Evolutionary conservation across 257 asterid genomes (phyloP).

Genomic region (Przewalskia tangutica): DNA sequence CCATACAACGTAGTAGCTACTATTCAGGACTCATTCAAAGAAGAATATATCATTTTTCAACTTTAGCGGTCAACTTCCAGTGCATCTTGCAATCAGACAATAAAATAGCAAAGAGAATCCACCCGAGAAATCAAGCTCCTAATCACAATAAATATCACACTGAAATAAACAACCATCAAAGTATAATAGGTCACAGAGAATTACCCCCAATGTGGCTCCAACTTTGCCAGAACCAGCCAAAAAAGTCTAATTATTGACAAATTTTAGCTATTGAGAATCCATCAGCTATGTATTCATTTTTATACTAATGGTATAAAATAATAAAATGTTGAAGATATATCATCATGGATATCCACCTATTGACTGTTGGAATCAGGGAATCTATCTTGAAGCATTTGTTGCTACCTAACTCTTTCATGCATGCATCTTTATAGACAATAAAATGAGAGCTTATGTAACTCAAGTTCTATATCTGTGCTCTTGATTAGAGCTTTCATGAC

Average conservation of each 20-base stretch:
- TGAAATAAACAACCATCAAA: background rate
- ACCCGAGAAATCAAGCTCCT: background rate
- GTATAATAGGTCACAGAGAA: background rate
- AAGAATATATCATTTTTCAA: background rate
- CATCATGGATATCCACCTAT: background rate
- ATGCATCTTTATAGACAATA: background rate
- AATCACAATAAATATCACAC: background rate
- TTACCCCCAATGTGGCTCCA: background rate
- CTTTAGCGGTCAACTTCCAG: background rate
- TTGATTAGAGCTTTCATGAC: background rate
- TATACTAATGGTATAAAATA: background rate
- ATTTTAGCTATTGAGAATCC: background rate
- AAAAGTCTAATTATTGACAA: background rate
- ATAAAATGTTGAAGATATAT: background rate
- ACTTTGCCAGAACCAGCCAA: background rate
- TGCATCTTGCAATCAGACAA: background rate
- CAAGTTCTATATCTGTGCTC: background rate
- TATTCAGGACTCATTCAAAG: background rate
- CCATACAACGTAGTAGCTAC: background rate
- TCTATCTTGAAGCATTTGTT: background rate
- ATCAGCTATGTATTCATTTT: background rate
- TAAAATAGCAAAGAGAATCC: background rate
- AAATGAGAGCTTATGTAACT: background rate
- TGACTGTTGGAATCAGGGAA: background rate
- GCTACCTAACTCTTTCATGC: background rate